Conservation (phyloP, 805 yeast genomes). For the Starmerella cellae region DNA sequence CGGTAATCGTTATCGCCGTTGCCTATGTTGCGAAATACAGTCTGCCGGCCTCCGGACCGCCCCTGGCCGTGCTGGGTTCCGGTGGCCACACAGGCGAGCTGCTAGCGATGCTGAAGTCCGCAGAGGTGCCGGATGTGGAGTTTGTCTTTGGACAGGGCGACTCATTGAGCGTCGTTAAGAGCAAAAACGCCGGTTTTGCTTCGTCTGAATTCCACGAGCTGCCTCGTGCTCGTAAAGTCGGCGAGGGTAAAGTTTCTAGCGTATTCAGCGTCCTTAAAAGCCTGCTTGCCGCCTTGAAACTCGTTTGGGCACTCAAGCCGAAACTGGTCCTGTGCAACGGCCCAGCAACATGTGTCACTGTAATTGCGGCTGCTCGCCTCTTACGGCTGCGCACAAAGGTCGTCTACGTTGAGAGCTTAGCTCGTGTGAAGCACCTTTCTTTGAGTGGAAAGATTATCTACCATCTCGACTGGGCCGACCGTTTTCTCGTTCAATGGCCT, state of each 20-base stretch:
- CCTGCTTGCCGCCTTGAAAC: conserved; percentile 23
- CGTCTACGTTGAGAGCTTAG: conserved; percentile 74
- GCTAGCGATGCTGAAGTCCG: conserved; percentile 47
- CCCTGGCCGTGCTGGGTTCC: conserved; percentile 67
- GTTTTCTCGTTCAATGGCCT: conserved; percentile 87
- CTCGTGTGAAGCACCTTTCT: conserved; percentile 64
- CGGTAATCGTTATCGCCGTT: conserved; percentile 2
- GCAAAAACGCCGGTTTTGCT: conserved; percentile 15
- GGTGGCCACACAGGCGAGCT: conserved; percentile 98
- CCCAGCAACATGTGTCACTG: conserved; percentile 68
- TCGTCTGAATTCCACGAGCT: conserved; percentile 26
- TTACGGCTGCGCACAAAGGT: conserved; percentile 35
- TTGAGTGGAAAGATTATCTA: conserved; percentile 60
- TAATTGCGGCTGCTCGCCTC: conserved; percentile 31
- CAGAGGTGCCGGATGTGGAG: conserved; percentile 22
- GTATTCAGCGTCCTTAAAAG: conserved; percentile 35
- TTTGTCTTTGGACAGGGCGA: conserved; percentile 41
- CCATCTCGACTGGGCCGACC: conserved; percentile 57
- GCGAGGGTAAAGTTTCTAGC: conserved; percentile 40
- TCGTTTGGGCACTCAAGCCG: conserved; percentile 29
- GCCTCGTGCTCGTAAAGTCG: conserved; percentile 49
- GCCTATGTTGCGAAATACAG: conserved; percentile 1
- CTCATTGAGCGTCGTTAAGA: conserved; percentile 32
- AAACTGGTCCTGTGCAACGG: conserved; percentile 50
- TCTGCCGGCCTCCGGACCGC: conserved; percentile 5